phyloP scores from a whole-genome alignment of 768 basidiomycete genomes.

The Phlebiopsis gigantea region DNA sequence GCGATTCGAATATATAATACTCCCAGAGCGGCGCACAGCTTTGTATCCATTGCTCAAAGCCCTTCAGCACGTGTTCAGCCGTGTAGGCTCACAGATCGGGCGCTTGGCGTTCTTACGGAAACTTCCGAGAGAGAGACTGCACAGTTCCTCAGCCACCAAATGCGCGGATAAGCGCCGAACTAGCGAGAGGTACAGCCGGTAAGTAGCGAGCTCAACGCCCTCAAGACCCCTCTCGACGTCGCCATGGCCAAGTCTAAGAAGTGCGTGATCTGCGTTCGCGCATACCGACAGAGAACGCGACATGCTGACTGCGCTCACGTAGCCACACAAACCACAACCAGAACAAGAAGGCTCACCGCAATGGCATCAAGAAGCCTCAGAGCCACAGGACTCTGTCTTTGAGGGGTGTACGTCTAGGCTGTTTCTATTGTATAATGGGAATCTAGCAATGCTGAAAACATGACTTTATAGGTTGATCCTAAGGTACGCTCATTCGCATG shows the following conservation, averaged over 20 bases:
- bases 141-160: slow-evolving; percentile 13
- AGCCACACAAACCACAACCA: slow-evolving; percentile 97
- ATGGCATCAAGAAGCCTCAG: slow-evolving; percentile 88
- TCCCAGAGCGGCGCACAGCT: no score
- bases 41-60: no score
- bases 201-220: slow-evolving; percentile 9
- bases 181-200: slow-evolving; percentile 1
- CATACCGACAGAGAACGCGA: not conserved
- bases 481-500: slow-evolving; percentile 45
- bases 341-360: slow-evolving; percentile 93
- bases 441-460: not conserved
- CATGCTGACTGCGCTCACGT: slow-evolving; percentile 9
- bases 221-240: slow-evolving; percentile 19
- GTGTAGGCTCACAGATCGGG: not conserved
- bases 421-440: not conserved
- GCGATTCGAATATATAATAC: no score
- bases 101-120: not conserved
- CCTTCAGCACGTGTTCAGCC: not conserved
- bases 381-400: slow-evolving; percentile 70
- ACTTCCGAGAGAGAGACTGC: slow-evolving; percentile 6
- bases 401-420: slow-evolving; percentile 77
- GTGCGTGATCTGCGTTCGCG: slow-evolving; percentile 37
- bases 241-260: slow-evolving; percentile 98
- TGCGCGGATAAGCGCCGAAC: not conserved
- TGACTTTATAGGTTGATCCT: slow-evolving; percentile 57